Evolutionary conservation across 257 asterid species (phyloP), one percentile per base, ranked within the genome.

Genomic region (Nicotiana benthamiana): DNA sequence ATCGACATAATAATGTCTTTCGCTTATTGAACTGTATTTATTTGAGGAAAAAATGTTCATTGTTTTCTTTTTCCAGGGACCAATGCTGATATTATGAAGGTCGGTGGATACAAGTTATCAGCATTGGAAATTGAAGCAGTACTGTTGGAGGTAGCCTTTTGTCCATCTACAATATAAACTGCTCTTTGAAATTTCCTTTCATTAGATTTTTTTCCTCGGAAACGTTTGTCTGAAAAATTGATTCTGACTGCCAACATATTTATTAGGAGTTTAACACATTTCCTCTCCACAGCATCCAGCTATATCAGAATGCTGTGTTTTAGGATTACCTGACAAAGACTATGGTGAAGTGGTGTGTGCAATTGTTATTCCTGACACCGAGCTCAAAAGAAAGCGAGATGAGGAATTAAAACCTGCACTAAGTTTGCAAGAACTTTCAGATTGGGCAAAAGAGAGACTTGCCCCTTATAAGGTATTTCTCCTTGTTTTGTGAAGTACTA

Each of bases 81-180:
- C 54, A 93, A 90, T 89, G 98, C 98, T 66, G 98, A 94, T 86
- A 94, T 93, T 82, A 92, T 94, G 97, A 94, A 94, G 89, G 97
- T 92, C 75, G 98, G 98, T 30, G 98, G 98, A 48, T 94, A 89
- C 63, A 94, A 94, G 85, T 88, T 94, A 86, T 94, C 98, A 48
- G 98, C 98, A 2, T 91, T 94, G 79, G 98, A 94, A 88, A 94
- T 94, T 80, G 98, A 94, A 86, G 97, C 97, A 43, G 90, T 93
- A 80, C 96, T 94, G 68, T 84, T 94, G 52, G 97, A 93, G 98
- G 98, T 93, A 53, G 84, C 82, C 77, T 56, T 86, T 85, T 43
- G 12, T 75, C 82, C 13, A 46, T 34, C 65, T 74, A 60, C 61
- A 13, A n/a, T 77, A 30, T 74, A 59, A 78, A 68, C 79, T 64